A percentile compares a stretch with the other conserved stretches of the same genome.
These are phyloP conservation scores for Arachnomyces sp. DNA, from an alignment of 2,329 filamentous ascomycete genomes.

Conservation along the genomic window DNA sequence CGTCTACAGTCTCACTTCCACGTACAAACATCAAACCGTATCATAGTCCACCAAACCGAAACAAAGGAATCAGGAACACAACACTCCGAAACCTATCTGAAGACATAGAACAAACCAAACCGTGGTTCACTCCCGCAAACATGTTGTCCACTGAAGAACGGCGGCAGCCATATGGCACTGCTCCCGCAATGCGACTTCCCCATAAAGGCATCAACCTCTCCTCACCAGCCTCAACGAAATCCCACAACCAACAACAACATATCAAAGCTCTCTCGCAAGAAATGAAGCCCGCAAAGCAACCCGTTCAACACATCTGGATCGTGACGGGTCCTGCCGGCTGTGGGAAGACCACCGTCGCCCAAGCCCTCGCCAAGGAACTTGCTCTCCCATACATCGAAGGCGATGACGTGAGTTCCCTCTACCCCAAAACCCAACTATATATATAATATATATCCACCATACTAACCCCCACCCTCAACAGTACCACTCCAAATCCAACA, in stretches of 20 bases:
- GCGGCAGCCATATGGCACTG: not conserved
- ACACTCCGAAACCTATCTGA: too few relatives aligned
- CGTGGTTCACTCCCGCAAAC: slow-evolving; percentile 12
- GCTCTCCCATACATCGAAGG: slow-evolving; percentile 66
- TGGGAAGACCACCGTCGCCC: slow-evolving; percentile 68
- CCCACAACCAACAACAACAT: too few relatives aligned
- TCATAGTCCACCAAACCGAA: too few relatives aligned
- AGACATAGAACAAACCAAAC: too few relatives aligned
- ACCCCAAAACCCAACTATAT: not conserved
- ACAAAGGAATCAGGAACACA: too few relatives aligned
- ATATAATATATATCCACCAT: not conserved
- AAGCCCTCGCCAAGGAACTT: slow-evolving; percentile 54
- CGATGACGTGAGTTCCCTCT: slow-evolving; percentile 55
- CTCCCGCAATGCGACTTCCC: too few relatives aligned
- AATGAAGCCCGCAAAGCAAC: not conserved
- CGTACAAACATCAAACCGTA: too few relatives aligned
- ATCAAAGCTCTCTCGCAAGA: too few relatives aligned
- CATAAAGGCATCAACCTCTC: too few relatives aligned
- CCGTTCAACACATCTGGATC: slow-evolving; percentile 64
- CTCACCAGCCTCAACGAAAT: too few relatives aligned
- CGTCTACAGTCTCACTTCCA: too few relatives aligned
- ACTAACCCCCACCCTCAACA: slow-evolving; percentile 15
- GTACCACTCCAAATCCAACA: slow-evolving; percentile 56
- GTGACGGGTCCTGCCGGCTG: slow-evolving; percentile 72
- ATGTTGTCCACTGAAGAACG: slow-evolving; percentile 37